Conservation (phyloP, 1,139 yeast genomes). For the Yamadazyma jaroonii region DNA sequence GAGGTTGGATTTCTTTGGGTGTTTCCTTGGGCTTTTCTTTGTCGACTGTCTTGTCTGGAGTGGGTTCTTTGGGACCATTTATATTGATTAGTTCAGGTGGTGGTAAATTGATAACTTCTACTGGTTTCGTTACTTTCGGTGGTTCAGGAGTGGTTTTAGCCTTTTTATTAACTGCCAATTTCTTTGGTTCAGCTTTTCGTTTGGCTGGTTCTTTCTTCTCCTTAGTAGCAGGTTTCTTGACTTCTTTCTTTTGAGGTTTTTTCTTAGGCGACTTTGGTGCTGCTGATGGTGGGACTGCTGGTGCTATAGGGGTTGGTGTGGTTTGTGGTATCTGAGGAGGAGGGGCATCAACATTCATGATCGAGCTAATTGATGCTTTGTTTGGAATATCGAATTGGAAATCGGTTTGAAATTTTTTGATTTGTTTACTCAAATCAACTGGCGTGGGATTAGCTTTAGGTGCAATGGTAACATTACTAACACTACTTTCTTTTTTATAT, state of each 20-base stretch:
- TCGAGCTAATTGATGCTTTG: conserved; percentile 37
- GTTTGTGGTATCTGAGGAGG: conserved; percentile 14
- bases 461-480: background rate
- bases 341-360: conserved; percentile 35
- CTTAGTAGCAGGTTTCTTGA: no score
- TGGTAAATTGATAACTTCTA: conserved; percentile 13
- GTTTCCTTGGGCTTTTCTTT: conserved; percentile 7
- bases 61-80: background rate
- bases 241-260: conserved; percentile 6
- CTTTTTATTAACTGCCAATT: conserved; percentile 14
- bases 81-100: conserved; percentile 16
- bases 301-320: background rate
- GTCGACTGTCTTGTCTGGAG: background rate
- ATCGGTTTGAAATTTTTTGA: conserved; percentile 26
- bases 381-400: conserved; percentile 20
- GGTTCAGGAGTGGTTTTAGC: conserved; percentile 14
- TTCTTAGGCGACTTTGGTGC: conserved; percentile 11
- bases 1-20: conserved; percentile 17
- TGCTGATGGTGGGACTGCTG: background rate
- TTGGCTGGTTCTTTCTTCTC: conserved; percentile 5
- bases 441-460: background rate
- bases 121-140: conserved; percentile 7
- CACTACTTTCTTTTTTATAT: background rate
- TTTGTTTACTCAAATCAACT: conserved; percentile 4
- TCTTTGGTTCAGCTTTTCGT: conserved; percentile 13